phyloP scores from a whole-genome alignment of 2,329 filamentous ascomycete genomes.

The Bipolaris bicolor region DNA sequence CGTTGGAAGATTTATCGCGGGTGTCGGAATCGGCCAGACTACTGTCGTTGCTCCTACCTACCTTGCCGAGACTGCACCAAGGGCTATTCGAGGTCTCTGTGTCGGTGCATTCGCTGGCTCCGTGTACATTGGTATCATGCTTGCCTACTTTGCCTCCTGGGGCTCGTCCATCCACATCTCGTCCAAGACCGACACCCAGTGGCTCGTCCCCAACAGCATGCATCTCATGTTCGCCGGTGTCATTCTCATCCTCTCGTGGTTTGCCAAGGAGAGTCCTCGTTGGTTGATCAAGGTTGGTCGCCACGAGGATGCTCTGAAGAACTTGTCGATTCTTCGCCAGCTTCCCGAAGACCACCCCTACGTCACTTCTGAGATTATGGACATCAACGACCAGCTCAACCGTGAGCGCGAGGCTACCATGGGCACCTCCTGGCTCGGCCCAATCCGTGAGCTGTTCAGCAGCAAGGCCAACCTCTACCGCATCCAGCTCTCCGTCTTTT shows the following conservation, averaged over 20 bases:
- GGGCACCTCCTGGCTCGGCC: conserved; percentile 68
- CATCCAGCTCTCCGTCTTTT: conserved; percentile 70
- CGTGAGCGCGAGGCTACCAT: conserved; percentile 74
- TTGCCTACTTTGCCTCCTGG: conserved; percentile 75
- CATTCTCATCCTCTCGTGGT: conserved; percentile 72
- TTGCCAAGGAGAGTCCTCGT: conserved; percentile 72
- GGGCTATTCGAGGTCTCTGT: conserved; percentile 73
- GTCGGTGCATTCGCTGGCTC: conserved; percentile 73
- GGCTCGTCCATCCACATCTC: conserved; percentile 60
- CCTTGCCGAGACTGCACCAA: conserved; percentile 73
- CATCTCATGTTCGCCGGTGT: conserved; percentile 79
- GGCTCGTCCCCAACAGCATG: conserved; percentile 73
- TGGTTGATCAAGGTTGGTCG: conserved; percentile 71
- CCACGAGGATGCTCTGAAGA: conserved; percentile 62
- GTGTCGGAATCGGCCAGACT: conserved; percentile 70
- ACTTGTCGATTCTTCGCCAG: conserved; percentile 64
- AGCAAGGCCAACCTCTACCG: conserved; percentile 74
- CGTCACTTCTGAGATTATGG: conserved; percentile 65
- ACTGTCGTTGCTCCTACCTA: conserved; percentile 74
- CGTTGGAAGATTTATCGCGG: conserved; percentile 70
- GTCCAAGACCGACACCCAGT: conserved; percentile 50
- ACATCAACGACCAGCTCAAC: conserved; percentile 70
- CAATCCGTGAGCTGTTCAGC: conserved; percentile 71
- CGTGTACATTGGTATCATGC: conserved; percentile 78
- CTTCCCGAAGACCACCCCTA: conserved; percentile 66